Base-by-base conservation (phyloP, 345 rosid genomes). In the Camelina hispida region DNA sequence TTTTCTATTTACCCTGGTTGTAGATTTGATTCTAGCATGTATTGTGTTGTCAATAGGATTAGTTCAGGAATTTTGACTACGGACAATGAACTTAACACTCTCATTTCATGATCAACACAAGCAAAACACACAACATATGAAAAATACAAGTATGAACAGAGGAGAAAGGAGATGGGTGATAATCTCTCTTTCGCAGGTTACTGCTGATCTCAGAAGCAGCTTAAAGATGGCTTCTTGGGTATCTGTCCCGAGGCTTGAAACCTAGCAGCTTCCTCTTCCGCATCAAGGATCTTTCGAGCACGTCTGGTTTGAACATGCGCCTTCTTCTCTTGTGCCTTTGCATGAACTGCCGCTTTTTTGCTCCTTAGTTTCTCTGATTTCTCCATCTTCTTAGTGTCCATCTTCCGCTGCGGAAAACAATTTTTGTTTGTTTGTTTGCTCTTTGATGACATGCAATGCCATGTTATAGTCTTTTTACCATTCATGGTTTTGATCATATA, bases 191-290 rank as follows among this genome's bases (percentile, higher is more conserved):
- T 67, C 46, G 38, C 40, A 55, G 48, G 50, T 66, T 34, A 22
- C 17, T 55, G 58, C 32, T 58, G 44, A 44, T 62, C 58, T 84
- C 77, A 88, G 87, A 94, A 89, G 84, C 96, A 91, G 40, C 86
- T 86, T 11, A 85, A 73, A 71, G 69, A 71, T 48, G 76, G 35
- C 83, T 86, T 88, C 72, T 87, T 88, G 2, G 99, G 99, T 51
- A 79, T 43, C 23, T 81, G 78, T 10, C 93, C 91, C 2, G 85
- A 85, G 16, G 97, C 96, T 5, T 87, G 92, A 78, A 83, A 79
- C 77, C 82, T 89, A 13, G 91, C 97, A 65, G 96, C 93, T 68
- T 46, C 74, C 68, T 95, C 97, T 83, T 89, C 97, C 0, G 92
- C 93, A 64, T 87, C 82, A 5, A 95, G 88, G 14, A 87, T 1